Evolutionary conservation across 257 asterid species (phyloP).

Genomic region (Catharanthus roseus): DNA sequence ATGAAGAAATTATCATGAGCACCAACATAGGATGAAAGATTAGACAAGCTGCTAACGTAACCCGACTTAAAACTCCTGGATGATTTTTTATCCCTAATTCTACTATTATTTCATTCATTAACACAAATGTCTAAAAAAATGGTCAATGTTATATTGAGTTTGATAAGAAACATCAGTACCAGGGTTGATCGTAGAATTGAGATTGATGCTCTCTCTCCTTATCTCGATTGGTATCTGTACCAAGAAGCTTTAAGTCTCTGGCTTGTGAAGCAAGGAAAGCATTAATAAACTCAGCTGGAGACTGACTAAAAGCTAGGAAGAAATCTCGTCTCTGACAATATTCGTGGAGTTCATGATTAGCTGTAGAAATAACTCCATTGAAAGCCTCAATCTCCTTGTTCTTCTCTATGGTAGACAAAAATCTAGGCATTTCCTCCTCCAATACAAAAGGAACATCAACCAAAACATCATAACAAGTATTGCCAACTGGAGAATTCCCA

Average conservation of each 20-base stretch:
- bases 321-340: constrained; percentile 61
- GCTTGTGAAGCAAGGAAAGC: constrained; percentile 76
- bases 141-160: no score
- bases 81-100: neutral
- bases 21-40: neutral
- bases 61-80: neutral
- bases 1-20: neutral
- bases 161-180: constrained; percentile 36
- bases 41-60: neutral
- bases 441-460: constrained; percentile 62
- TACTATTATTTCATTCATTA: neutral
- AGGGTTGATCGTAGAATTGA: constrained; percentile 75
- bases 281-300: constrained; percentile 84
- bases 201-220: constrained; percentile 66
- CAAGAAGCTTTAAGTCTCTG: constrained; percentile 69
- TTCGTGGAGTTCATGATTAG: constrained; percentile 62
- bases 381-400: constrained; percentile 54
- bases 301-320: constrained; percentile 87
- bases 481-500: constrained; percentile 65
- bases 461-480: constrained; percentile 69
- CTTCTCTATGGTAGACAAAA: constrained; percentile 48
- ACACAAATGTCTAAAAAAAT: no score
- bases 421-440: constrained; percentile 47
- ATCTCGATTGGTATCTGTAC: constrained; percentile 53
- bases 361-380: constrained; percentile 62